Evolutionary conservation across 2,329 filamentous ascomycete genomes (phyloP).

Genomic region (Cercospora zeina): DNA sequence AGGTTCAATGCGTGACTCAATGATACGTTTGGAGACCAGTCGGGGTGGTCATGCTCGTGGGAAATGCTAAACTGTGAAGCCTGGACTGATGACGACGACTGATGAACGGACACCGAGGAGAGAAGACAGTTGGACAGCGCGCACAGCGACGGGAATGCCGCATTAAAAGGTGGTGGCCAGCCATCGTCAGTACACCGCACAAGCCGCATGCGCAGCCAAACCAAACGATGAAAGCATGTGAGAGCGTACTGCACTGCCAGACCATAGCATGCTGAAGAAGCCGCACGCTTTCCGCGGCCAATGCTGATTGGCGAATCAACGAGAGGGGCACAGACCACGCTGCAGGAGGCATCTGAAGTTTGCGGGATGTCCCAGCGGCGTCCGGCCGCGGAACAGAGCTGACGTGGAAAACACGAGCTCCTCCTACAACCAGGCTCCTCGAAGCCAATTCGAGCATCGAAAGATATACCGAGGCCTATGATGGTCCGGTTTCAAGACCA

Average conservation of each 20-base stretch:
- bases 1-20: neutral
- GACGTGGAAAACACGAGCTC: no score
- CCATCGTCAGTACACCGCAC: neutral
- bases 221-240: constrained; percentile 9
- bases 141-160: neutral
- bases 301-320: neutral
- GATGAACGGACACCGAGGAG: neutral
- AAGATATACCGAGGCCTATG: no score
- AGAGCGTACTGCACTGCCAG: neutral
- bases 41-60: neutral
- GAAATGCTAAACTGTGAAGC: neutral
- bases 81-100: neutral
- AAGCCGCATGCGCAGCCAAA: constrained; percentile 8
- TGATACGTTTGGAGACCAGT: neutral
- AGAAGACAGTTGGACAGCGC: neutral
- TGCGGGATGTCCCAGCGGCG: no score
- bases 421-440: no score
- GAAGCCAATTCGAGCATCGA: no score
- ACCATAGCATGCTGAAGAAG: neutral
- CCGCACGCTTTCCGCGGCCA: constrained; percentile 2
- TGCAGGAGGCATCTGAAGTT: no score
- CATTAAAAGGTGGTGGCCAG: neutral
- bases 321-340: neutral
- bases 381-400: no score
- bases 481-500: no score